Conservation (phyloP, 2,329 filamentous ascomycete genomes). For the Byssothecium circinans region DNA sequence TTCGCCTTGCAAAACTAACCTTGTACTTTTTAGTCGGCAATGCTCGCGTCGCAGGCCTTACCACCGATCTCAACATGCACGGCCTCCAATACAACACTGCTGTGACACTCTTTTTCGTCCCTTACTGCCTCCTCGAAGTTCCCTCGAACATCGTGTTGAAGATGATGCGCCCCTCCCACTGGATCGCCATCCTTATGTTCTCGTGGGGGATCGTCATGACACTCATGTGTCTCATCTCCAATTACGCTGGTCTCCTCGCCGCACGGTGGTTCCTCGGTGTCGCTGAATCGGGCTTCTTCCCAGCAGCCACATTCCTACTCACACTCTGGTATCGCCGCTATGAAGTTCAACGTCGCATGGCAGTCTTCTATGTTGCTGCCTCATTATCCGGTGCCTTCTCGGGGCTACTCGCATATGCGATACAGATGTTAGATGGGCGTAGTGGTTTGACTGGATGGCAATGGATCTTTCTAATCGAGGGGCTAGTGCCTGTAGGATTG, state of each 20-base stretch:
- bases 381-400: conserved; percentile 40
- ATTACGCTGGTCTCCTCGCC: conserved; percentile 50
- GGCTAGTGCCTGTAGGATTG: conserved; percentile 35
- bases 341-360: conserved; percentile 40
- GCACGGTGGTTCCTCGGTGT: conserved; percentile 52
- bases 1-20: neutral
- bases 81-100: conserved; percentile 46
- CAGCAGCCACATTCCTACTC: conserved; percentile 59
- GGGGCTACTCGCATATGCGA: conserved; percentile 39
- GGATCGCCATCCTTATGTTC: conserved; percentile 54
- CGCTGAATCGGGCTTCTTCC: conserved; percentile 56
- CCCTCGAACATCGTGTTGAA: conserved; percentile 48
- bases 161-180: conserved; percentile 44
- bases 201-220: conserved; percentile 55
- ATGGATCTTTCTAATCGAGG: conserved; percentile 23
- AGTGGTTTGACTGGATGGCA: conserved; percentile 43
- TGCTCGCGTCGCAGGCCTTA: conserved; percentile 47
- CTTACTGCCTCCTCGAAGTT: conserved; percentile 43
- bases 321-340: conserved; percentile 41
- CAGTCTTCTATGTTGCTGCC: conserved; percentile 39
- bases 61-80: conserved; percentile 41
- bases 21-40: conserved; percentile 39
- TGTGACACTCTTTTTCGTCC: conserved; percentile 46
- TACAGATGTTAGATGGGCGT: conserved; percentile 55
- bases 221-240: conserved; percentile 52